These are phyloP conservation scores for Calonectria pseudoreteaudii DNA, from an alignment of 2,329 filamentous ascomycete species.

Conservation along the genomic window DNA sequence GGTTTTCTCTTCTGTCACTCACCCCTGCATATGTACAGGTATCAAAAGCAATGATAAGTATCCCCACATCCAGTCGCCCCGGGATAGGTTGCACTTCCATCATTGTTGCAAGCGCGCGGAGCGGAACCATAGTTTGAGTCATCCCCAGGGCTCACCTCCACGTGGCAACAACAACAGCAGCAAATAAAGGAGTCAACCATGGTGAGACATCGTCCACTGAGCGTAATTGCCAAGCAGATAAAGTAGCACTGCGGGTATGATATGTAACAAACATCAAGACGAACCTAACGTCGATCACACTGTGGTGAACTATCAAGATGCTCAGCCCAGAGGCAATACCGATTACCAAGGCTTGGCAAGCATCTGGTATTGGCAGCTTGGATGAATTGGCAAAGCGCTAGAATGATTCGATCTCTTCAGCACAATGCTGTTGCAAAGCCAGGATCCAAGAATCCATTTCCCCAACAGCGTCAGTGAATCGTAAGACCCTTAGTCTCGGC, in stretches of 20 bases:
- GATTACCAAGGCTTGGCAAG: no score
- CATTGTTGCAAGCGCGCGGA: neutral
- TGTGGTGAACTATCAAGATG: neutral
- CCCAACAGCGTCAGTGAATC: neutral
- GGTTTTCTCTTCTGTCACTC: neutral
- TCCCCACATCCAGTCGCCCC: neutral
- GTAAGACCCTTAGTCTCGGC: neutral
- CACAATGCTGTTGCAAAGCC: no score
- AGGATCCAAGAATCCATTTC: neutral
- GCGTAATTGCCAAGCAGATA: neutral
- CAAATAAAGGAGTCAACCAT: neutral
- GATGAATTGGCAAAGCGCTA: neutral
- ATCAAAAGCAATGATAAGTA: neutral
- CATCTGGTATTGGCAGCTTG: neutral
- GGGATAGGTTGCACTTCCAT: neutral
- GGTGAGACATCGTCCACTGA: neutral
- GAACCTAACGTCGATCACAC: neutral
- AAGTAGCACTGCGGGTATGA: neutral
- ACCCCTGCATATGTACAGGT: neutral
- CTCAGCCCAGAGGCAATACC: neutral
- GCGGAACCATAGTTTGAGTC: neutral
- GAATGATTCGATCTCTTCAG: neutral
- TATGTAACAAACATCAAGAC: no score
- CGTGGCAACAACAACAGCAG: neutral
- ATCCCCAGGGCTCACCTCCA: neutral